Percentiles rank a stretch among this genome's conserved stretches.
Evolutionary conservation across 192 early-diverging fungal genomes (phyloP).

Genomic region (Chytriomyces sp.): DNA sequence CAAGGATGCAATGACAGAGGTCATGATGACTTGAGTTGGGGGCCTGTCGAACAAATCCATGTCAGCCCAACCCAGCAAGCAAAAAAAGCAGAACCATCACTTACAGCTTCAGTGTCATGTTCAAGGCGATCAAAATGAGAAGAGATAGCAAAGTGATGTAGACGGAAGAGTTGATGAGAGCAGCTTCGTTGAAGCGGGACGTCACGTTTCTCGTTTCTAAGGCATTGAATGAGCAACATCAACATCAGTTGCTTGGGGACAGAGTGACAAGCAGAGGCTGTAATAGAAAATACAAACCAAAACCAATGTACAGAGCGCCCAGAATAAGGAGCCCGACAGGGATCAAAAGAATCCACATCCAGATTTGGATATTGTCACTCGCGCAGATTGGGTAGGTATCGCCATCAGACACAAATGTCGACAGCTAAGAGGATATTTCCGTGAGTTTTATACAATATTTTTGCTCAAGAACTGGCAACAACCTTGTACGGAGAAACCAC

Average conservation of each 20-base stretch:
- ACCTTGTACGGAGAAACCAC: slow-evolving; percentile 15
- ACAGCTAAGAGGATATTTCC: neutral
- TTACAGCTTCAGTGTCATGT: slow-evolving; percentile 26
- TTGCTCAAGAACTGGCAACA: too few relatives aligned
- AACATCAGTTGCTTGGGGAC: too few relatives aligned
- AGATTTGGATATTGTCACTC: neutral
- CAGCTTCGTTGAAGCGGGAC: slow-evolving; percentile 29
- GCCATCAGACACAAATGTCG: neutral
- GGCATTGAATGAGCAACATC: too few relatives aligned
- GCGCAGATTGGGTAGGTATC: slow-evolving; percentile 26
- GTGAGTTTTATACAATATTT: neutral
- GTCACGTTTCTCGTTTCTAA: slow-evolving; percentile 23
- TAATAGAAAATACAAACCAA: neutral
- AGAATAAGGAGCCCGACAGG: slow-evolving; percentile 17
- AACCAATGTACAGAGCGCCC: slow-evolving; percentile 5
- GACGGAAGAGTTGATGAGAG: slow-evolving; percentile 24
- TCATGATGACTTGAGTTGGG: slow-evolving; percentile 21
- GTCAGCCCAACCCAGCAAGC: neutral
- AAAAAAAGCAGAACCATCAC: neutral
- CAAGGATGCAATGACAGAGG: neutral
- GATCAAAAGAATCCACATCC: slow-evolving; percentile 30
- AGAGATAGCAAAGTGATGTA: slow-evolving; percentile 27
- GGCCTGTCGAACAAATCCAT: neutral
- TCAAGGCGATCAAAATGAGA: slow-evolving; percentile 22
- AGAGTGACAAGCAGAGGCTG: too few relatives aligned